Evolutionary conservation across 225 moss, liverwort and hornwort genomes (phyloP).

Genomic region (Antitrichia curtipendula): DNA sequence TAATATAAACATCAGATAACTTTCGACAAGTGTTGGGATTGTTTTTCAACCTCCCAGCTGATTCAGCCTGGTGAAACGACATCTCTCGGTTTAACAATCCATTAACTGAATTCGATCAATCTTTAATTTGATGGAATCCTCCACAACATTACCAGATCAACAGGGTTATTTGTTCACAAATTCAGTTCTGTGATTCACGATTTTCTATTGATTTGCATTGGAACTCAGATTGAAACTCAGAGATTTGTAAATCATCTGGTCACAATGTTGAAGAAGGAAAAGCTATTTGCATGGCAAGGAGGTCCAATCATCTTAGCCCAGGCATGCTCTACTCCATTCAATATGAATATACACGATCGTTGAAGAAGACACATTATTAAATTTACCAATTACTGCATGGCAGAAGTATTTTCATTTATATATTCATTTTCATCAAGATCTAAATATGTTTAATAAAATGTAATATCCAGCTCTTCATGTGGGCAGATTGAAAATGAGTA

Average conservation of each 20-base stretch:
- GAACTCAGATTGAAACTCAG: constrained; percentile 62
- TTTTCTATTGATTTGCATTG: neutral
- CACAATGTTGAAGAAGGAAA: constrained; percentile 44
- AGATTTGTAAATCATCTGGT: constrained; percentile 56
- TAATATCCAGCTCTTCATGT: neutral
- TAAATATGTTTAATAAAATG: too few species aligned
- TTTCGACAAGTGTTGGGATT: neutral
- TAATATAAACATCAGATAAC: neutral
- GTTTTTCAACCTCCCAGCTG: neutral
- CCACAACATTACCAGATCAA: neutral
- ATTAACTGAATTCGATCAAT: neutral
- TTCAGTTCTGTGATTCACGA: neutral
- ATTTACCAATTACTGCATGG: neutral
- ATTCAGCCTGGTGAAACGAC: neutral
- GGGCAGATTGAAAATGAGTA: constrained; percentile 87
- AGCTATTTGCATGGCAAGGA: constrained; percentile 70
- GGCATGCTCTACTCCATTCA: constrained; percentile 7
- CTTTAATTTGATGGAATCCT: neutral
- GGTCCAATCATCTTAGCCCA: constrained; percentile 87
- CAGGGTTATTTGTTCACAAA: neutral
- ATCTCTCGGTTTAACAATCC: neutral
- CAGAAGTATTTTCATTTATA: neutral
- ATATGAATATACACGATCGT: too few species aligned
- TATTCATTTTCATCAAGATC: neutral
- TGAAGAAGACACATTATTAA: neutral